Evolutionary conservation across 2,329 filamentous ascomycete species (phyloP).

Genomic region (Nemania sp.): DNA sequence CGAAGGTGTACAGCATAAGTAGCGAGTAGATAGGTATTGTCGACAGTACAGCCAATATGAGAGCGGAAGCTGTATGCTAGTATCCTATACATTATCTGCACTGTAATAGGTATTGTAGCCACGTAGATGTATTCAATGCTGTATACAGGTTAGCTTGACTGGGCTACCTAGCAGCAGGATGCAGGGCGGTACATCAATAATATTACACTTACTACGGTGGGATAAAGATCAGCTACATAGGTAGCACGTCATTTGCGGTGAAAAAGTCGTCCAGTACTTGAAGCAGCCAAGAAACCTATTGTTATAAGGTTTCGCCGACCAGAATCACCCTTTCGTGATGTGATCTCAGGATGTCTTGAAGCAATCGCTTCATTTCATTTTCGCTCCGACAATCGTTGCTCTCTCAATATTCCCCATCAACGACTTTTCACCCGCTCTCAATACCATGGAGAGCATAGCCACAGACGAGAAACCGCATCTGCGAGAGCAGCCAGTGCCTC

Average conservation of each 20-base stretch:
- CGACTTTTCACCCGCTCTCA: background rate
- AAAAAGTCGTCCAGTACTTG: background rate
- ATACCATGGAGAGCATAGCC: constrained; percentile 27
- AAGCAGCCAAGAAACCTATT: background rate
- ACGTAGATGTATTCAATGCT: too few species aligned
- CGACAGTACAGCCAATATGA: background rate
- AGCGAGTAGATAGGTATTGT: too few species aligned
- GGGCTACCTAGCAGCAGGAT: background rate
- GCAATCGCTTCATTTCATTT: background rate
- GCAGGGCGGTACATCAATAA: background rate
- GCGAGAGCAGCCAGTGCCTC: constrained; percentile 22
- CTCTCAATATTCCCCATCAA: background rate
- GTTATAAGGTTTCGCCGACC: background rate
- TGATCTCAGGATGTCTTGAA: background rate
- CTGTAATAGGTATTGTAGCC: too few species aligned
- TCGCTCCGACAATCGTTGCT: constrained; percentile 4
- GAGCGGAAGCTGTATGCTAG: background rate
- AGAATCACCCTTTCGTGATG: background rate
- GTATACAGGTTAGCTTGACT: constrained; percentile 3
- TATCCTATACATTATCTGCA: background rate
- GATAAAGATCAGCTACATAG: constrained; percentile 3
- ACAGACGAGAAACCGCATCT: constrained; percentile 38
- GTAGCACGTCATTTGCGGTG: constrained; percentile 20
- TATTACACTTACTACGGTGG: constrained; percentile 17
- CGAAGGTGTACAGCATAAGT: background rate